A percentile compares a stretch with the other conserved stretches of the same genome.
Evolutionary conservation across 495 filamentous ascomycete genomes (phyloP).

Genomic region (Talaromyces liani): DNA sequence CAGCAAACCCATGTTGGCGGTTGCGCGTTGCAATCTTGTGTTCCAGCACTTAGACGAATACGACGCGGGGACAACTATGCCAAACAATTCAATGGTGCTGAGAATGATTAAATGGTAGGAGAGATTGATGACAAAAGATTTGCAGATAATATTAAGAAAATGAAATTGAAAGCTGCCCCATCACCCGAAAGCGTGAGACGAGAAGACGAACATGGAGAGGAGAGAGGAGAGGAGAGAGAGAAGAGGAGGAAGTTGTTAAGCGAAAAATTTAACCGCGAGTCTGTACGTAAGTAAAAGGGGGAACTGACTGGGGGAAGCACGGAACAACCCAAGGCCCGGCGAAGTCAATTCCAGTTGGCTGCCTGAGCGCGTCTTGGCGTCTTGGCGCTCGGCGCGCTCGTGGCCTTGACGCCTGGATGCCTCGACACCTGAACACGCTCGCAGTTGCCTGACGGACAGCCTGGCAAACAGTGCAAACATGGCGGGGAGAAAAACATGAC

Average conservation of each 20-base stretch:
- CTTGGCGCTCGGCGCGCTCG: too few relatives aligned
- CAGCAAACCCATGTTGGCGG: conserved; percentile 42
- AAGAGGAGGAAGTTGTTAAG: background rate
- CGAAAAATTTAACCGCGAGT: background rate
- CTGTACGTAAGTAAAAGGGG: background rate
- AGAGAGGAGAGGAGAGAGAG: background rate
- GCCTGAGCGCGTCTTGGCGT: background rate
- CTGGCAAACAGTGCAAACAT: conserved; percentile 8
- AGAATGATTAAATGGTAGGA: conserved; percentile 9
- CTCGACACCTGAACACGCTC: background rate
- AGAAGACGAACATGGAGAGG: background rate
- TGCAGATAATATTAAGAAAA: conserved; percentile 9
- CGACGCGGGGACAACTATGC: background rate
- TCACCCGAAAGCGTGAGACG: conserved; percentile 1
- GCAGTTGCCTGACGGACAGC: background rate
- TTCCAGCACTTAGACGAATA: conserved; percentile 1
- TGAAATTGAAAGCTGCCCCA: background rate
- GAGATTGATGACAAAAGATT: conserved; percentile 18
- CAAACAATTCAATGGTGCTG: background rate
- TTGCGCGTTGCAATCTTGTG: background rate
- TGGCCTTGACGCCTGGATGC: background rate
- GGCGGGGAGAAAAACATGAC: conserved; percentile 7
- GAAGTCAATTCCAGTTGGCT: background rate
- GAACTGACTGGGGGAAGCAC: background rate
- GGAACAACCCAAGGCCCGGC: conserved; percentile 3